A percentile compares a stretch with the other conserved stretches of the same genome.
Evolutionary conservation across 345 rosid genomes (phyloP).

Genomic region (Eucalyptus marginata): DNA sequence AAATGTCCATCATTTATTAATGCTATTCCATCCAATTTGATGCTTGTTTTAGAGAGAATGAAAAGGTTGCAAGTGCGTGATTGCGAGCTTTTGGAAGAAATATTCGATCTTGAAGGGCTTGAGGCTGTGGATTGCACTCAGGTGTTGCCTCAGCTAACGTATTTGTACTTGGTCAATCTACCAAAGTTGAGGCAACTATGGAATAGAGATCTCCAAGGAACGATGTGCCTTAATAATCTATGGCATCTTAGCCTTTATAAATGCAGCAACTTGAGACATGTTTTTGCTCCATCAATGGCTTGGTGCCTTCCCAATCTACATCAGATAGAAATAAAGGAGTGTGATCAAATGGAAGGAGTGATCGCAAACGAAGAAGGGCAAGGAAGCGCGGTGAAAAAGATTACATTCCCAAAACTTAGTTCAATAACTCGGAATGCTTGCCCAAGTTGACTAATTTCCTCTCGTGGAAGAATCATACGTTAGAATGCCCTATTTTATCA

Average conservation of each 20-base stretch:
- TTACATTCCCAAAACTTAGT: fast-evolving
- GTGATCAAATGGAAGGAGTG: too few relatives aligned
- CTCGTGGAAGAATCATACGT: neutral
- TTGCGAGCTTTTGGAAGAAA: too few relatives aligned
- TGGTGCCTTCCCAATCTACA: fast-evolving
- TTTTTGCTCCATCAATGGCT: too few relatives aligned
- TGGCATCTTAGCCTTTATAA: fast-evolving
- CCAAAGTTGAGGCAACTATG: too few relatives aligned
- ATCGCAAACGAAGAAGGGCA: too few relatives aligned
- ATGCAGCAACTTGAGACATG: too few relatives aligned
- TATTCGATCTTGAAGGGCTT: too few relatives aligned
- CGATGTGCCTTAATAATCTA: fast-evolving
- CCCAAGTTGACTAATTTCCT: neutral
- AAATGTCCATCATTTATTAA: neutral
- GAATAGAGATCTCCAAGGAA: too few relatives aligned
- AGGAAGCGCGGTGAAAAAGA: fast-evolving
- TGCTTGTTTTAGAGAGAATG: neutral
- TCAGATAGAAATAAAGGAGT: too few relatives aligned
- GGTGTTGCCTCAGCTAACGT: fast-evolving
- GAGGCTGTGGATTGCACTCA: too few relatives aligned
- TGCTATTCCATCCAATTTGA: neutral
- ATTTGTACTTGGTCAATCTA: too few relatives aligned
- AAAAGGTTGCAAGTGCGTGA: too few relatives aligned
- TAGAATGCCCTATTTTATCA: neutral
- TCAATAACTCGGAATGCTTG: neutral